Conservation (phyloP, 1,284 basidiomycete species). For the Porodaedalea pini region DNA sequence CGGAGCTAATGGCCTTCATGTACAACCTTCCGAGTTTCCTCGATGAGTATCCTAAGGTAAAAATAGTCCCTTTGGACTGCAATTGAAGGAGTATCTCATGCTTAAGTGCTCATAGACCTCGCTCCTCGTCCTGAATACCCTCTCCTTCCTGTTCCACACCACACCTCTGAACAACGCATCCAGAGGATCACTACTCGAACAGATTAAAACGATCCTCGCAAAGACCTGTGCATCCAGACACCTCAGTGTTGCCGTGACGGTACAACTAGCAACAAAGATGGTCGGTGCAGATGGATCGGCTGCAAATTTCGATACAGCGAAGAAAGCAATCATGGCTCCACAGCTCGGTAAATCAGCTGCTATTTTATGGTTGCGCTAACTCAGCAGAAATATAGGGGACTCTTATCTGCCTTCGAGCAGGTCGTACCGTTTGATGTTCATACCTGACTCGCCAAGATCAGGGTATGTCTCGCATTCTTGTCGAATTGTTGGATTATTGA, state of each 20-base stretch:
- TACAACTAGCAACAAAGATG: constrained; percentile 66
- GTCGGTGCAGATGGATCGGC: constrained; percentile 56
- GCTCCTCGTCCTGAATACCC: constrained; percentile 60
- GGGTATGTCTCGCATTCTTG: constrained; percentile 30
- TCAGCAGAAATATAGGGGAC: constrained; percentile 24
- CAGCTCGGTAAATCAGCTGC: constrained; percentile 50
- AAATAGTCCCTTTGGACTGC: not conserved
- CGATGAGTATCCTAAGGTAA: constrained; percentile 45
- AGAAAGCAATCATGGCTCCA: constrained; percentile 59
- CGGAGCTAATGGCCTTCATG: constrained; percentile 57
- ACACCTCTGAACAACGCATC: constrained; percentile 34
- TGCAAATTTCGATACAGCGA: constrained; percentile 61
- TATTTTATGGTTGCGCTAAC: not conserved
- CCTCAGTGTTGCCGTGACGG: constrained; percentile 61
- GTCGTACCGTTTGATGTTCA: constrained; percentile 36
- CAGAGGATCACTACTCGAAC: constrained; percentile 44
- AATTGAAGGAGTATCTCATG: constrained; percentile 6
- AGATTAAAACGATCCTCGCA: constrained; percentile 50
- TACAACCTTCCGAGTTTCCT: constrained; percentile 48
- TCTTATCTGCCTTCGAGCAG: constrained; percentile 32
- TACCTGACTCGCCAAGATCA: constrained; percentile 34
- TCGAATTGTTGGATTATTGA: constrained; percentile 21
- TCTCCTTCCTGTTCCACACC: constrained; percentile 62
- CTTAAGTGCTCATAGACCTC: constrained; percentile 39
- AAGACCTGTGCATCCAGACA: constrained; percentile 45